Base-by-base conservation (phyloP, 768 basidiomycete genomes). In the Ephemerocybe angulata region DNA sequence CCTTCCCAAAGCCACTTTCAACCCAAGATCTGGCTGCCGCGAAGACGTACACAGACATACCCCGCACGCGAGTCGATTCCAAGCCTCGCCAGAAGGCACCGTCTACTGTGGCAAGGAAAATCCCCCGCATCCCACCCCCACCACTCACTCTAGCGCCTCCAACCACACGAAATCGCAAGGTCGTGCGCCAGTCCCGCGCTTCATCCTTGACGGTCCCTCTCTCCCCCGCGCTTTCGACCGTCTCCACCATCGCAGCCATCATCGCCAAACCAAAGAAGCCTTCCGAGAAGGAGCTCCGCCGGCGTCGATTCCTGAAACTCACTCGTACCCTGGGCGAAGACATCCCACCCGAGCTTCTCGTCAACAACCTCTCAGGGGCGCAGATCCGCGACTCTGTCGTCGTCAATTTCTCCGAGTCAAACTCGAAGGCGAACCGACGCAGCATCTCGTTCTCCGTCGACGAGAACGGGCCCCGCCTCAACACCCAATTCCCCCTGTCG, bases 251-350 rank as follows among this genome's bases (percentile, higher is more conserved):
- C 25, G 48, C 48, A 3, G 29, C 31, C 8, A 19, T 41, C 10
- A 30, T 50, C n/a, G 19, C 48, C 30, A 50, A 40, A 38, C 7
- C 44, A 6, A 47, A 47, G 11, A 13, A 29, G 24, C 28, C 44
- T 11, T 28, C 48, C 11, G 55, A 56, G 31, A 56, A 48, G 49
- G 55, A 56, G 24, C 49, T 56, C 24, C 24, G 55, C 1, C 21
- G 55, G 22, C 33, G 55, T 10, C 25, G 55, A 19, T 51, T 56
- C 38, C 17, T 51, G 40, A 56, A 56, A 24, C 41, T 56, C n/a
- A 56, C 55, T 1, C 42, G 31, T 38, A 56, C 55, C 19, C 31
- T 56, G 4, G 55, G 55, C 3, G 55, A 56, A 40, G 55, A 56
- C 19, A 50, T 56, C 6, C 55, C 55, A 1, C 55, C 55, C 21